Conservation (phyloP, 129 eudicot genomes). For the Flaveria robusta region DNA sequence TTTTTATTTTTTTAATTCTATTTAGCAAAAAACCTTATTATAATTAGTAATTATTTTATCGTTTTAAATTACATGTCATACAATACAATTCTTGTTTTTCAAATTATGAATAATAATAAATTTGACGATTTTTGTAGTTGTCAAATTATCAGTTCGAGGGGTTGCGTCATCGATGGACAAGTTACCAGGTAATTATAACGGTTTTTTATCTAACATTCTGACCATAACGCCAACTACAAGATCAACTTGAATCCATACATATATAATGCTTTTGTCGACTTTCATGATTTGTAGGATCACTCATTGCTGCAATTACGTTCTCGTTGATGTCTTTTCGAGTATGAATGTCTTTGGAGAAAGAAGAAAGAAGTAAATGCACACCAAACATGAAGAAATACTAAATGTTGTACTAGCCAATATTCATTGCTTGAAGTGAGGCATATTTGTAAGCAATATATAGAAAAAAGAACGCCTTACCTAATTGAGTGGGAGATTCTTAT, state of each 20-base stretch:
- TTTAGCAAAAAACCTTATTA: neutral
- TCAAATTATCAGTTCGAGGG: conserved; percentile 34
- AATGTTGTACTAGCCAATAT: neutral
- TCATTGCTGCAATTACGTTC: neutral
- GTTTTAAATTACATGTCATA: too few relatives aligned
- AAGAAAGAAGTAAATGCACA: neutral
- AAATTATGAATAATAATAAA: neutral
- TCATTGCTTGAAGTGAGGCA: neutral
- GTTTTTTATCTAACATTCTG: neutral
- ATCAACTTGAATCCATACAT: neutral
- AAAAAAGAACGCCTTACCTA: conserved; percentile 28
- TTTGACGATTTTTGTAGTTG: conserved; percentile 14
- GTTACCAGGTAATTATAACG: conserved; percentile 11
- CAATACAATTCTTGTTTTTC: too few relatives aligned
- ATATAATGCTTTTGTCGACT: conserved; percentile 2
- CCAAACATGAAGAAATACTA: neutral
- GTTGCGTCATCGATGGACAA: neutral
- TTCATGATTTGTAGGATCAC: neutral
- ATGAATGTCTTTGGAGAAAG: conserved; percentile 8
- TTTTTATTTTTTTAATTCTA: too few relatives aligned
- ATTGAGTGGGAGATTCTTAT: conserved; percentile 27
- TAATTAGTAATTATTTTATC: too few relatives aligned
- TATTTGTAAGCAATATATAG: conserved; percentile 20
- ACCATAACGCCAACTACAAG: neutral
- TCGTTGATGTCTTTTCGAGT: conserved; percentile 11